phyloP scores from a whole-genome alignment of 768 basidiomycete species.

The Sarcomyxa edulis region DNA sequence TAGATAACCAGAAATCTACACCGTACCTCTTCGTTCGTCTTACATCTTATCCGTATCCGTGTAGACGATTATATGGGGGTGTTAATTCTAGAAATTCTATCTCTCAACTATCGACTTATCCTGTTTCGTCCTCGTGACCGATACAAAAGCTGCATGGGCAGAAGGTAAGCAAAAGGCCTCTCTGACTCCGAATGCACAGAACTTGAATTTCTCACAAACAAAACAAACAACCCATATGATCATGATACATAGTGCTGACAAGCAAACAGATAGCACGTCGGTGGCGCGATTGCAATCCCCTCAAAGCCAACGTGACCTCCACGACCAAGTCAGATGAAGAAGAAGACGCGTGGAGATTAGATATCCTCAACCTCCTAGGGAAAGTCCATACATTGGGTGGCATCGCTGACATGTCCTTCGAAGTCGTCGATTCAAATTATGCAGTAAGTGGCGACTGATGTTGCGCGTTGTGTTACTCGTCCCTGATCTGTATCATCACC shows the following conservation, averaged over 20 bases:
- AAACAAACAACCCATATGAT: too few relatives aligned
- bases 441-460: constrained; percentile 36
- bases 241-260: constrained; percentile 48
- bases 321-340: constrained; percentile 25
- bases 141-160: constrained; percentile 69
- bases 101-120: constrained; percentile 48
- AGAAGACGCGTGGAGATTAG: constrained; percentile 61
- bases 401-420: constrained; percentile 51
- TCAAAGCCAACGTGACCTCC: constrained; percentile 18
- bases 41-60: not conserved
- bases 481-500: constrained; percentile 1
- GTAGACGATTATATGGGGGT: not conserved
- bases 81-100: constrained; percentile 53
- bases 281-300: constrained; percentile 59
- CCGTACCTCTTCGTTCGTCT: constrained; percentile 70
- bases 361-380: constrained; percentile 48
- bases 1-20: constrained; percentile 50
- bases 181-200: too few relatives aligned
- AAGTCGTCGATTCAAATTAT: constrained; percentile 52
- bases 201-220: constrained; percentile 10
- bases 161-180: constrained; percentile 61
- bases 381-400: constrained; percentile 60
- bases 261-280: constrained; percentile 59
- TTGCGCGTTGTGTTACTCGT: constrained; percentile 10
- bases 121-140: constrained; percentile 63